Base-by-base conservation (phyloP, 768 basidiomycete species). In the Podaxis pistillaris region DNA sequence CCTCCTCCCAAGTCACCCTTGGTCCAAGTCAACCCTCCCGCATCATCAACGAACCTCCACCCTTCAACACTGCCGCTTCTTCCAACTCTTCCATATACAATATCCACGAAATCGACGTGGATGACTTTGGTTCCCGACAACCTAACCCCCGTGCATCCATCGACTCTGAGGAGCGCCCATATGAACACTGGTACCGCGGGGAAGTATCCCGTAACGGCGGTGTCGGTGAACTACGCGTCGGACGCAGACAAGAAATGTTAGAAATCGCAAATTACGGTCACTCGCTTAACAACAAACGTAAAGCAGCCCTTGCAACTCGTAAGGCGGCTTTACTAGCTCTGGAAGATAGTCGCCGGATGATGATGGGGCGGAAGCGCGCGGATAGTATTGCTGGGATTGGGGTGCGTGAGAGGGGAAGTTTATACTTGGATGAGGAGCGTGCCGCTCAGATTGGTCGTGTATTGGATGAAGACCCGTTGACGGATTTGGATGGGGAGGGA, bases 141-240 rank as follows among this genome's bases (percentile, higher is more conserved):
- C 8, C 76, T 79, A 24, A 17, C 15, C 36, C 46, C 28, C 79
- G 78, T 49, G 70, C 75, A 40, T 91, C 90, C 4, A 81, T 76
- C 26, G 91, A 93, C 24, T 92, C 90, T 4, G 91, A 91, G 64
- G 92, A 94, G 70, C 83, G 84, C 13, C 91, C 91, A 0, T 94
- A 88, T 63, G 91, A 94, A 68, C 92, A 94, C 68, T 94, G 92
- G 92, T 94, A 94, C 70, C 87, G 92, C 54, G 92, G 92, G 1
- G 92, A 94, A 67, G 84, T 91, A 4, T 87, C 91, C 12, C 82
- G 92, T 53, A 94, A 94, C 69, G 92, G 92, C 26, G 92, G 92
- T n/a, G 91, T 94, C 11, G 92, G 92, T 54, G 92, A 94, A 72
- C 76, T 92, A 59, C 82, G 88, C 22, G 86, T 93, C 1, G 92